A percentile compares a stretch with the other conserved stretches of the same genome.
phyloP scores from a whole-genome alignment of 495 filamentous ascomycete genomes.

The Staphylotrichum tortipilum region DNA sequence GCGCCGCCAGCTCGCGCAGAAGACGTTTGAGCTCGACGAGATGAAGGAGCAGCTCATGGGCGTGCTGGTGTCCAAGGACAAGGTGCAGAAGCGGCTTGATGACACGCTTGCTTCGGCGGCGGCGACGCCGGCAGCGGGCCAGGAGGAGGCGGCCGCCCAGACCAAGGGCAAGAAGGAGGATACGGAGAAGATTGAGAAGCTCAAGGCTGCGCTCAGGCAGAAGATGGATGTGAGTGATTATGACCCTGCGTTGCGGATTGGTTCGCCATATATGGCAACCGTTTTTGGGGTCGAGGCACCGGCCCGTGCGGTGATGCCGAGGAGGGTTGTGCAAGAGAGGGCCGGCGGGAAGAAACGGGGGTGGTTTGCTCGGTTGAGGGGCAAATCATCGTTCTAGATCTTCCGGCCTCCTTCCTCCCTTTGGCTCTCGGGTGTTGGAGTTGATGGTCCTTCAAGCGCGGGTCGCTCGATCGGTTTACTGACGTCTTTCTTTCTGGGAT shows the following conservation, averaged over 20 bases:
- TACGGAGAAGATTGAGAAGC: slow-evolving; percentile 44
- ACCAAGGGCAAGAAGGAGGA: slow-evolving; percentile 38
- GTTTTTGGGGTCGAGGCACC: neutral
- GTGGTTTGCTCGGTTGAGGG: neutral
- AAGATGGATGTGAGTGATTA: slow-evolving; percentile 40
- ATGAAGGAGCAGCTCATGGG: slow-evolving; percentile 45
- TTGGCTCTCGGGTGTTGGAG: no score
- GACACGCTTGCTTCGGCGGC: slow-evolving; percentile 17
- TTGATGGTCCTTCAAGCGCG: no score
- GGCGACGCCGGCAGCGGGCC: neutral
- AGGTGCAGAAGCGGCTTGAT: slow-evolving; percentile 44
- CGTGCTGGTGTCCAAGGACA: slow-evolving; percentile 45
- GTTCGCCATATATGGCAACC: slow-evolving; percentile 8
- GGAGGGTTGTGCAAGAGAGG: neutral
- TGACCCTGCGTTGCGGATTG: slow-evolving; percentile 3
- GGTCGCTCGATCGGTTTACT: slow-evolving; percentile 1
- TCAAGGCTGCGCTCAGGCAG: slow-evolving; percentile 37
- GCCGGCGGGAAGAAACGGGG: neutral
- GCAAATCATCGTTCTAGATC: neutral
- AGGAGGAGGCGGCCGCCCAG: neutral
- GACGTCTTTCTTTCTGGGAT: neutral
- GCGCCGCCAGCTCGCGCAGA: slow-evolving; percentile 32
- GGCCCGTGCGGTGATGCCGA: no score
- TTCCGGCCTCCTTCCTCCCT: neutral
- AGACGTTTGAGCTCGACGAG: slow-evolving; percentile 38